Base-by-base conservation (phyloP, 371 early-diverging fungal genomes). In the Conidiobolus incongruus region DNA sequence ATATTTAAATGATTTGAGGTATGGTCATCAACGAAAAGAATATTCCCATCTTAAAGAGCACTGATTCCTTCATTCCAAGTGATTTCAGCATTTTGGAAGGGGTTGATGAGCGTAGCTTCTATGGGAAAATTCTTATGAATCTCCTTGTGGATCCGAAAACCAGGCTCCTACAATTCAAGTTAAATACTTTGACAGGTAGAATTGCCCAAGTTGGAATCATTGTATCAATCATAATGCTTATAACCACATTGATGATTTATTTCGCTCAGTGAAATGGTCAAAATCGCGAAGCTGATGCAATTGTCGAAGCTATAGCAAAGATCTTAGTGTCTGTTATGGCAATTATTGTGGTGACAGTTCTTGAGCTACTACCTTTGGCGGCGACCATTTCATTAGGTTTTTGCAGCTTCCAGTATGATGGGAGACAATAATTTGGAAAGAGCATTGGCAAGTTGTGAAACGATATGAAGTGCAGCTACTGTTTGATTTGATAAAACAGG, bases 401-500 rank as follows among this genome's bases (percentile, higher is more conserved):
- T 68, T 55, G 79, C 77, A 7, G 75, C 77, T 16, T 71, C 66
- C n/a, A n/a, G n/a, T n/a, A 29, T 37, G 51, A 8, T 24, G 26
- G 17, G 54, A 49, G 38, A 7, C 22, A 85, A 87, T 51, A 88
- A 85, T 53, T 58, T 92, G 23, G 92, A 89, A 3, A 70, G 90
- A 15, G 69, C 81, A 16, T 56, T 92, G 20, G 66, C 77, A 24
- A 80, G 89, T 4, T 91, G 93, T 52, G 93, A 92, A 59, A 87
- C 84, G 28, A 89, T 89, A 88, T 86, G 88, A 4, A 79, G 75
- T 52, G 88, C 89, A 1, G 88, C 87, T 4, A 83, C 83, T 3
- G 66, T 92, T 26, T 88, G 89, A 53, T 79, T 81, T 11, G 89
- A 92, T 55, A 87, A 88, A 53, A 87, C 88, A 4, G 89, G 89